phyloP scores from a whole-genome alignment of 441 rosid genomes.

The Populus hybrid region DNA sequence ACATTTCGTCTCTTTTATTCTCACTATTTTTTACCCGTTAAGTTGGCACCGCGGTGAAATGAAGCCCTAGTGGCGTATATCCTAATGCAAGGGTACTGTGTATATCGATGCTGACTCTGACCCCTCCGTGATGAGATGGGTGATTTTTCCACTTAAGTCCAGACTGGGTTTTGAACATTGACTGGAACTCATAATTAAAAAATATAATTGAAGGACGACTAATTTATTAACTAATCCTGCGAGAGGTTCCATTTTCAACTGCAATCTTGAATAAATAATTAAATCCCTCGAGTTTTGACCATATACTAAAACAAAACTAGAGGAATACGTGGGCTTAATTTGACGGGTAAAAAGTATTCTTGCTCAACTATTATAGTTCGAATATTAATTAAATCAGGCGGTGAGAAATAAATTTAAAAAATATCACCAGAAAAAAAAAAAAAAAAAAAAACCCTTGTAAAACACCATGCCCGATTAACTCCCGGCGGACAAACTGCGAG shows the following conservation, averaged over 20 bases:
- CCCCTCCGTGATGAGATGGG: not conserved
- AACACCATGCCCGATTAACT: not conserved
- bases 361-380: no score
- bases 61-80: not conserved
- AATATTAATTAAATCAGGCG: no score
- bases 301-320: no score
- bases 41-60: not conserved
- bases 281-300: no score
- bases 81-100: not conserved
- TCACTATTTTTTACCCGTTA: not conserved
- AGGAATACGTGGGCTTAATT: no score
- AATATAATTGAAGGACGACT: not conserved
- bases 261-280: not conserved
- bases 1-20: not conserved
- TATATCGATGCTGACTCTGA: not conserved
- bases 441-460: not conserved
- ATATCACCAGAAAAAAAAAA: no score
- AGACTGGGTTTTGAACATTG: not conserved
- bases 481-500: not conserved
- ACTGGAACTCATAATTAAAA: not conserved
- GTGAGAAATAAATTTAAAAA: no score
- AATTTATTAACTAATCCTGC: not conserved
- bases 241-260: not conserved
- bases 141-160: not conserved
- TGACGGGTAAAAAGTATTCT: no score